These are phyloP conservation scores for Russula griseocarnosa DNA, from an alignment of 768 basidiomycete species.

Conservation along the genomic window DNA sequence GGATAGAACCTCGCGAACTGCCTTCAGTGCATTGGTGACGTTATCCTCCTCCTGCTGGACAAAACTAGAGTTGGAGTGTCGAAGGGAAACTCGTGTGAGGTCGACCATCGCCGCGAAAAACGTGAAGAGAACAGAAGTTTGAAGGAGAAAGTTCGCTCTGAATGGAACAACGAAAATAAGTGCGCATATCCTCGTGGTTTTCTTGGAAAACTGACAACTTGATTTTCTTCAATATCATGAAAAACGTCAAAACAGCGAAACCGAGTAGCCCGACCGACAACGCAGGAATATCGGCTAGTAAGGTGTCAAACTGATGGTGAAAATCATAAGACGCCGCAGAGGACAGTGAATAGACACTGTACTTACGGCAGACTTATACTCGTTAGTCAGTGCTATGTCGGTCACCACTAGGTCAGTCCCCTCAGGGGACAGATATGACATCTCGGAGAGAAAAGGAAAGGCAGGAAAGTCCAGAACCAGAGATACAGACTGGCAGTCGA, in stretches of 20 bases:
- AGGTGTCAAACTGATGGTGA: slow-evolving; percentile 22
- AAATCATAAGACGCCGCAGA: not conserved
- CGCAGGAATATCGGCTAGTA: slow-evolving; percentile 33
- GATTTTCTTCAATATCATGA: slow-evolving; percentile 29
- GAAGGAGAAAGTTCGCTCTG: slow-evolving; percentile 48
- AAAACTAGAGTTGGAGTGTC: slow-evolving; percentile 3
- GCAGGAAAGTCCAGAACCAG: slow-evolving; percentile 4
- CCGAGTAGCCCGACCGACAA: slow-evolving; percentile 33
- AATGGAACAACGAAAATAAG: not conserved
- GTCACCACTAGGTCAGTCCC: too few species aligned
- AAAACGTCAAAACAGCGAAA: slow-evolving; percentile 33
- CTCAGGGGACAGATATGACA: not conserved
- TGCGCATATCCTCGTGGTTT: not conserved
- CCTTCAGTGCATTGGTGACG: slow-evolving; percentile 40
- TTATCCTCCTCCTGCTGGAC: slow-evolving; percentile 26
- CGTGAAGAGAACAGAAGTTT: slow-evolving; percentile 52
- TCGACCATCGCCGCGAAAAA: slow-evolving; percentile 65
- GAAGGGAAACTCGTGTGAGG: slow-evolving; percentile 49
- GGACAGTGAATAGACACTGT: not conserved
- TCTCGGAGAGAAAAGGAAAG: slow-evolving; percentile 6
- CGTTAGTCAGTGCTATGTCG: not conserved
- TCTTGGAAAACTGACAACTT: slow-evolving; percentile 21
- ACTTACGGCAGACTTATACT: slow-evolving; percentile 12
- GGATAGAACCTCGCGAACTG: slow-evolving; percentile 55
- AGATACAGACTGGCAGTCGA: not conserved